phyloP scores from a whole-genome alignment of 306 rosid species.

The Chamaecrista fasciculata region DNA sequence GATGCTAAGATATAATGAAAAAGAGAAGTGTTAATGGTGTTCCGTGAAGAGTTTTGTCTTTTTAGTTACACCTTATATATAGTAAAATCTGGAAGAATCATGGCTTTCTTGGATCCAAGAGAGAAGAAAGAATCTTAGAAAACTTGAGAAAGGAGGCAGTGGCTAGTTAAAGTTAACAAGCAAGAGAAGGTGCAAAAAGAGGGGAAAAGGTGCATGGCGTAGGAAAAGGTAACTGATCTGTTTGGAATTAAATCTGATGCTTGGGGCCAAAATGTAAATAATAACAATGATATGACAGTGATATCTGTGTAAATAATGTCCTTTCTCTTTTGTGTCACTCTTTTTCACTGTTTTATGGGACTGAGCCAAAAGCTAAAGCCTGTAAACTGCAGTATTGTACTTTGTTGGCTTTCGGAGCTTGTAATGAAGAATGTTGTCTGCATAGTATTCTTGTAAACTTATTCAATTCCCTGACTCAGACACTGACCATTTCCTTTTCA shows the following conservation, averaged over 20 bases:
- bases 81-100: slow-evolving; percentile 54
- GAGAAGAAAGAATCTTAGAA: slow-evolving; percentile 84
- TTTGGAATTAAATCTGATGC: slow-evolving; percentile 47
- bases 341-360: slow-evolving; percentile 56
- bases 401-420: slow-evolving; percentile 29
- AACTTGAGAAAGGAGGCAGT: slow-evolving; percentile 95
- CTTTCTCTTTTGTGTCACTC: slow-evolving; percentile 25
- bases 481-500: slow-evolving; percentile 3
- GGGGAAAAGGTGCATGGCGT: slow-evolving; percentile 33
- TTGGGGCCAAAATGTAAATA: slow-evolving; percentile 12
- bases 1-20: slow-evolving; percentile 48
- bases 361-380: slow-evolving; percentile 62
- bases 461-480: background rate
- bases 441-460: slow-evolving; percentile 23
- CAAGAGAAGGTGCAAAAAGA: slow-evolving; percentile 72
- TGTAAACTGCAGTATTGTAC: slow-evolving; percentile 9
- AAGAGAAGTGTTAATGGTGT: slow-evolving; percentile 37
- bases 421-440: slow-evolving; percentile 63
- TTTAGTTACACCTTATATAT: slow-evolving; percentile 38
- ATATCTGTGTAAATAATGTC: background rate
- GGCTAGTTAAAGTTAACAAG: slow-evolving; percentile 72
- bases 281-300: background rate
- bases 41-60: slow-evolving; percentile 39
- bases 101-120: slow-evolving; percentile 81
- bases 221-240: slow-evolving; percentile 53